These are phyloP conservation scores for Penicillium canariense DNA, from an alignment of 495 filamentous ascomycete genomes.

Conservation along the genomic window DNA sequence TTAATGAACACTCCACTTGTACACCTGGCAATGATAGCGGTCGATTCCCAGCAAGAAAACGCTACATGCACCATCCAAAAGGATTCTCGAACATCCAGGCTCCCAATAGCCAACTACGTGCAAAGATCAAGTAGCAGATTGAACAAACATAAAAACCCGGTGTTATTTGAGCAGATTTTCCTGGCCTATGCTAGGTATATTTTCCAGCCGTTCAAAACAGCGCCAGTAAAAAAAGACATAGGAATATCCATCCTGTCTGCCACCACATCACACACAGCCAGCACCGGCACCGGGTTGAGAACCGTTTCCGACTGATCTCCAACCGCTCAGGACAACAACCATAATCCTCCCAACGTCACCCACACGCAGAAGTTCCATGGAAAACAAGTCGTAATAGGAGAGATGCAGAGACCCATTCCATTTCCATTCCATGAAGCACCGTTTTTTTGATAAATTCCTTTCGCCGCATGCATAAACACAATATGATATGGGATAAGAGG, in stretches of 20 bases:
- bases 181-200: constrained; percentile 38
- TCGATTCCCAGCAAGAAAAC: too few relatives aligned
- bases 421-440: constrained; percentile 20
- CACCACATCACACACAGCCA: constrained; percentile 17
- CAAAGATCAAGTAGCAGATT: neutral
- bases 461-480: constrained; percentile 14
- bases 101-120: too few relatives aligned
- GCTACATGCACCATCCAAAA: neutral
- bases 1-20: too few relatives aligned
- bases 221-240: constrained; percentile 29
- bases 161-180: constrained; percentile 38
- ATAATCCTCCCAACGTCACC: constrained; percentile 23
- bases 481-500: constrained; percentile 12
- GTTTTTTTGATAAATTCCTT: constrained; percentile 16
- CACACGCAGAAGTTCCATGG: constrained; percentile 24
- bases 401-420: constrained; percentile 15
- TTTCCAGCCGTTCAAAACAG: constrained; percentile 32
- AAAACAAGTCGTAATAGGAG: constrained; percentile 31
- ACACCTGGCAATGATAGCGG: too few relatives aligned
- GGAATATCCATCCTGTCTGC: constrained; percentile 25
- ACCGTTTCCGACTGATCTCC: constrained; percentile 5
- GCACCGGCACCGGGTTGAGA: constrained; percentile 22
- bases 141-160: constrained; percentile 35
- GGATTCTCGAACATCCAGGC: neutral
- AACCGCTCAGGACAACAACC: constrained; percentile 25